Evolutionary conservation across 192 early-diverging fungal species (phyloP).

Genomic region (Spizellomyces sp.): DNA sequence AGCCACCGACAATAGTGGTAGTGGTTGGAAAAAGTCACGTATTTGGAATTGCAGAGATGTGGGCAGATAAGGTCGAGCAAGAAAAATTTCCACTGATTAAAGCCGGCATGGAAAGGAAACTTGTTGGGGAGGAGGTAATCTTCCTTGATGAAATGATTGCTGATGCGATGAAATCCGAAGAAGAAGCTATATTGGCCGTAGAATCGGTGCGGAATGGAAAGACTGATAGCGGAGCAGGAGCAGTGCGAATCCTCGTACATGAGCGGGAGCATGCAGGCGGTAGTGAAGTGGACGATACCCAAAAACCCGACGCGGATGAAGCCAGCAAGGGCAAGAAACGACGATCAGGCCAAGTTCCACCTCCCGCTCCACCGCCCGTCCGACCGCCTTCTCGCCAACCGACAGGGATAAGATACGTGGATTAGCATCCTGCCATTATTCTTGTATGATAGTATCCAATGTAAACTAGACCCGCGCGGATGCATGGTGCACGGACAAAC

Average conservation of each 20-base stretch:
- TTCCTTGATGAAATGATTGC: not conserved
- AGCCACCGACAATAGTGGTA: constrained; percentile 23
- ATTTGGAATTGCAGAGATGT: constrained; percentile 29
- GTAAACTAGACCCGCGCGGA: no score
- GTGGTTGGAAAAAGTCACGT: constrained; percentile 33
- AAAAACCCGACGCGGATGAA: not conserved
- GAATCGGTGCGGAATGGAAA: not conserved
- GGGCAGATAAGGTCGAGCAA: not conserved
- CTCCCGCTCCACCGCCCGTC: not conserved
- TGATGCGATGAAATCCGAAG: not conserved
- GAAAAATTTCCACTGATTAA: not conserved
- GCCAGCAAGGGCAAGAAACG: not conserved
- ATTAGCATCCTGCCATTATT: not conserved
- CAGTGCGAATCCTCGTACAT: not conserved
- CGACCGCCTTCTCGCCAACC: not conserved
- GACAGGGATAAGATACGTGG: constrained; percentile 7
- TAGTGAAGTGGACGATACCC: not conserved
- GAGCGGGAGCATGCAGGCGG: no score
- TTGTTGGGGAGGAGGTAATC: not conserved
- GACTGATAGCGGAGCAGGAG: not conserved
- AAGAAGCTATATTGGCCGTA: not conserved
- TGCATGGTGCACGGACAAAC: no score
- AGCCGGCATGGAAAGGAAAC: not conserved
- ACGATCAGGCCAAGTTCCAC: not conserved
- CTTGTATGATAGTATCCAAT: no score